These are phyloP conservation scores for Trichoderma sp. DNA, from an alignment of 2,329 filamentous ascomycete genomes.

Conservation along the genomic window DNA sequence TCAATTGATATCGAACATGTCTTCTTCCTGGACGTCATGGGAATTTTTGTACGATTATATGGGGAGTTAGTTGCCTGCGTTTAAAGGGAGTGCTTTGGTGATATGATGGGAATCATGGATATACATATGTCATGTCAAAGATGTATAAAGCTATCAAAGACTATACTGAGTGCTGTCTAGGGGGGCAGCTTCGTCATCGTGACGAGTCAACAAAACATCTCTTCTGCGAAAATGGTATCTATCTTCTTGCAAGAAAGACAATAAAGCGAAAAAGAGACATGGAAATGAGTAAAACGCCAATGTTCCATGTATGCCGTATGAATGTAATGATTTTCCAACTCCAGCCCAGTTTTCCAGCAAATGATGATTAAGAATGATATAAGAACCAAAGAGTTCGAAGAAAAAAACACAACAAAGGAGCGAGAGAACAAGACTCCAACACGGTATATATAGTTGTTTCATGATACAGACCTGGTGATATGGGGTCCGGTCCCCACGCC, in stretches of 20 bases:
- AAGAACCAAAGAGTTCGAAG: not conserved
- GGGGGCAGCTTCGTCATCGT: slow-evolving; percentile 26
- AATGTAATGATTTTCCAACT: slow-evolving; percentile 11
- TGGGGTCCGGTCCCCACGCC: slow-evolving; percentile 61
- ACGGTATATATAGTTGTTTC: slow-evolving; percentile 14
- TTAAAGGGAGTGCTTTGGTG: not conserved
- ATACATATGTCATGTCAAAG: slow-evolving; percentile 17
- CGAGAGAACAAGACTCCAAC: slow-evolving; percentile 21
- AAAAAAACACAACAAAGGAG: not conserved
- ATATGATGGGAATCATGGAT: slow-evolving; percentile 18
- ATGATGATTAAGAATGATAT: not conserved
- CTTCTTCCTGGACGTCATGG: not conserved
- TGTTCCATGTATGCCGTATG: slow-evolving; percentile 7
- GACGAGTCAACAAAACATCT: slow-evolving; percentile 23
- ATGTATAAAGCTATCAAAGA: slow-evolving; percentile 28
- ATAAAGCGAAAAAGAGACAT: not conserved
- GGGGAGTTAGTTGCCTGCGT: not conserved
- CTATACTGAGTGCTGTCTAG: slow-evolving; percentile 12
- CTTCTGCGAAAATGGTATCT: slow-evolving; percentile 23
- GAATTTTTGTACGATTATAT: slow-evolving; percentile 18
- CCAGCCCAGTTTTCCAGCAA: not conserved
- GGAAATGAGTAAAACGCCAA: slow-evolving; percentile 23
- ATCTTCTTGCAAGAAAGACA: slow-evolving; percentile 18
- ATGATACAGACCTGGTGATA: slow-evolving; percentile 39
- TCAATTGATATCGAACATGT: not conserved